Evolutionary conservation across 1,139 yeast species (phyloP).

Genomic region (Candida tunisiensis): DNA sequence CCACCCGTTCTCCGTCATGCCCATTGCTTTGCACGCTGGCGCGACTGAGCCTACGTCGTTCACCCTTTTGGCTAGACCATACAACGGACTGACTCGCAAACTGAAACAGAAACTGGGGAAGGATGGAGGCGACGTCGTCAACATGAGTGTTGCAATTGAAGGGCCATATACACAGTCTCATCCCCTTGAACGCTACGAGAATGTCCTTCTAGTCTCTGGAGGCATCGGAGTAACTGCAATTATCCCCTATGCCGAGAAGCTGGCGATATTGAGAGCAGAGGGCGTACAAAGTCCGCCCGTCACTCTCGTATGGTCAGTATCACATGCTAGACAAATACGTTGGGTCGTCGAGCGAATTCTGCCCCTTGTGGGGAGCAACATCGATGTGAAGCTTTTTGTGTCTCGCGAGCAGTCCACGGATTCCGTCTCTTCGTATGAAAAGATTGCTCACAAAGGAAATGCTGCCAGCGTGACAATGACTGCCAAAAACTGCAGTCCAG

Average conservation of each 20-base stretch:
- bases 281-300: slow-evolving; percentile 7
- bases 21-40: too few species aligned
- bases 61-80: slow-evolving; percentile 21
- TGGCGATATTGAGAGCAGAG: slow-evolving; percentile 6
- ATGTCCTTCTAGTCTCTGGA: slow-evolving; percentile 40
- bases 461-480: too few species aligned
- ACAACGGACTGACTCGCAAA: slow-evolving; percentile 16
- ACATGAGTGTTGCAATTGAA: slow-evolving; percentile 28
- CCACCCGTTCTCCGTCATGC: slow-evolving; percentile 51
- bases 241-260: slow-evolving; percentile 17
- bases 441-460: too few species aligned
- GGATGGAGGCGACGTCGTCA: slow-evolving; percentile 9
- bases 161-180: slow-evolving; percentile 48
- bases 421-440: too few species aligned
- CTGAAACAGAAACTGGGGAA: slow-evolving; percentile 10
- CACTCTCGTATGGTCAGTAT: slow-evolving; percentile 15
- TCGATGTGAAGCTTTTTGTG: slow-evolving; percentile 11
- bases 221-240: slow-evolving; percentile 65
- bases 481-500: too few species aligned
- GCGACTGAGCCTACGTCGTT: slow-evolving; percentile 17
- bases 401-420: not conserved
- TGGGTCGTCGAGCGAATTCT: slow-evolving; percentile 14
- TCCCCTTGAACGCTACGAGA: slow-evolving; percentile 38
- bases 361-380: slow-evolving; percentile 7
- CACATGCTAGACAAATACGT: slow-evolving; percentile 10